Conservation (phyloP, 306 rosid genomes). For the Alnus rubra region DNA sequence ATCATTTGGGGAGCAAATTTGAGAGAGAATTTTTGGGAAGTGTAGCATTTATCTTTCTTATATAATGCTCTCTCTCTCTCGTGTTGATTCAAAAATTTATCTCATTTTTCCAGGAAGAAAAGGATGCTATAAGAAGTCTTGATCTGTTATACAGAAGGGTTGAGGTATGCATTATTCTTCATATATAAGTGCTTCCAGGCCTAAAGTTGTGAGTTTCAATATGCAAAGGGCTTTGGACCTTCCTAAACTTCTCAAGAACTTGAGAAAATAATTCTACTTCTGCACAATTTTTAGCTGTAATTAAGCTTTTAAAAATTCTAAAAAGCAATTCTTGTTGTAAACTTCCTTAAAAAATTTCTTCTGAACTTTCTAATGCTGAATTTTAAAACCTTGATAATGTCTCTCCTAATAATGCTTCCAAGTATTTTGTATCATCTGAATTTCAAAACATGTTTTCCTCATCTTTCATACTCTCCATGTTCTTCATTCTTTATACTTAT, state of each 20-base stretch:
- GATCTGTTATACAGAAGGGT: conserved; percentile 90
- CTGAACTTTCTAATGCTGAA: not conserved
- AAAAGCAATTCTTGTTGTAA: not conserved
- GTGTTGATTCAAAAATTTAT: conserved; percentile 23
- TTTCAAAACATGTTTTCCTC: not conserved
- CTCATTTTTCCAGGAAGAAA: conserved; percentile 67
- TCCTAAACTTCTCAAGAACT: not conserved
- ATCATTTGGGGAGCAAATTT: no score
- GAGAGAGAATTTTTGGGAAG: no score
- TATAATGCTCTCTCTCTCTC: conserved; percentile 9
- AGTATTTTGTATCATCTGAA: not conserved
- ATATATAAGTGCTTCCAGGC: conserved; percentile 5
- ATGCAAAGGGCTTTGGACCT: not conserved
- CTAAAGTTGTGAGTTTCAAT: conserved; percentile 1
- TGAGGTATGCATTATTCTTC: conserved; percentile 55
- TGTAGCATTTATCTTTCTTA: not conserved
- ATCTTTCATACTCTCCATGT: not conserved
- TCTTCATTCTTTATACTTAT: not conserved
- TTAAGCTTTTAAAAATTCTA: not conserved
- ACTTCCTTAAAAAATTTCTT: not conserved
- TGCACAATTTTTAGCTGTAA: not conserved
- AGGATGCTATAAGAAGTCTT: conserved; percentile 88
- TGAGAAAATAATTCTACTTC: not conserved
- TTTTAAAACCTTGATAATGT: not conserved
- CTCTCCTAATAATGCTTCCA: not conserved